These are phyloP conservation scores for Chamaecrista fasciculata DNA, from an alignment of 306 rosid species.

Conservation along the genomic window DNA sequence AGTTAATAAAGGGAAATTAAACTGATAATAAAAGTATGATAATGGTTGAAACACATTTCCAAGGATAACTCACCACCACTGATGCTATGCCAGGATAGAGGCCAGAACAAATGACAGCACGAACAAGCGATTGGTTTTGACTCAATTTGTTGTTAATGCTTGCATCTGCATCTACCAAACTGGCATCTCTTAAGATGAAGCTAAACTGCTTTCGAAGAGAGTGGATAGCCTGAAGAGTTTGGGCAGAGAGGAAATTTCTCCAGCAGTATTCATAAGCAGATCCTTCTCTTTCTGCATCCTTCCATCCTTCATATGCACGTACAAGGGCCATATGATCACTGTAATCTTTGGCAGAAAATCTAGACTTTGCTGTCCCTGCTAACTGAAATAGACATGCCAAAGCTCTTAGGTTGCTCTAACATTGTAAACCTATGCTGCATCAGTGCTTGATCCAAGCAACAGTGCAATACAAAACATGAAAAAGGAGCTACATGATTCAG, in stretches of 20 bases:
- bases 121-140: constrained; percentile 90
- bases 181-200: constrained; percentile 85
- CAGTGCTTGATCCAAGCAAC: constrained; percentile 25
- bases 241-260: constrained; percentile 97
- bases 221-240: constrained; percentile 96
- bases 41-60: constrained; percentile 10
- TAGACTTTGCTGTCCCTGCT: constrained; percentile 95
- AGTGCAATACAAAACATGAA: constrained; percentile 14
- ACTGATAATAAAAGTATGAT: constrained; percentile 7
- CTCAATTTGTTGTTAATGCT: constrained; percentile 70
- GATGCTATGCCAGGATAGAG: constrained; percentile 95
- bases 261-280: constrained; percentile 98
- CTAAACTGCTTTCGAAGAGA: constrained; percentile 92
- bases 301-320: constrained; percentile 99
- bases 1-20: constrained; percentile 16
- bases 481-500: not conserved
- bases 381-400: constrained; percentile 52
- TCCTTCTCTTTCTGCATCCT: constrained; percentile 98
- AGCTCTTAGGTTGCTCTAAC: constrained; percentile 13
- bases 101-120: constrained; percentile 92
- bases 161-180: constrained; percentile 71
- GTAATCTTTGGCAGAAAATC: constrained; percentile 96
- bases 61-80: constrained; percentile 69
- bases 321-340: constrained; percentile 99
- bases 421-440: not conserved